These are phyloP conservation scores for Fusarium circinatum DNA, from an alignment of 2,329 filamentous ascomycete genomes.

Conservation along the genomic window DNA sequence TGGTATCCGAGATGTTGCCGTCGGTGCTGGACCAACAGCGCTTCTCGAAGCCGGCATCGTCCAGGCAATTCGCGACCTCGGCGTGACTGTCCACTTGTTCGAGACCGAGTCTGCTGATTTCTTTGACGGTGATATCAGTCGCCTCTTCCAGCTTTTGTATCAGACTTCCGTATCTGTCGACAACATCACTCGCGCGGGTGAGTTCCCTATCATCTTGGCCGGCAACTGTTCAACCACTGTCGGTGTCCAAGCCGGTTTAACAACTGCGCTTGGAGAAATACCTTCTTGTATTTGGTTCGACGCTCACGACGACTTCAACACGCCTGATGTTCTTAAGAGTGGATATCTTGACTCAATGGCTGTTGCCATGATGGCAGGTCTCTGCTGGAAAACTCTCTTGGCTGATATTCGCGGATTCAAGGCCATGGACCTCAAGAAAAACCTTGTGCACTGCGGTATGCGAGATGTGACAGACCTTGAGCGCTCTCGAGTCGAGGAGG, in stretches of 20 bases:
- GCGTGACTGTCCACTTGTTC: neutral
- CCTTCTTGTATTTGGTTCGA: constrained; percentile 55
- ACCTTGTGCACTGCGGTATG: constrained; percentile 4
- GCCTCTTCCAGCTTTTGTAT: constrained; percentile 2
- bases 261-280: constrained; percentile 14
- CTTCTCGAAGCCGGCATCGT: constrained; percentile 1
- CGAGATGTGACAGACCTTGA: constrained; percentile 10
- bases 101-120: neutral
- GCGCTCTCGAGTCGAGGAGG: constrained; percentile 37
- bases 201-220: constrained; percentile 3
- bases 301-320: constrained; percentile 54
- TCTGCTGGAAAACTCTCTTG: constrained; percentile 40
- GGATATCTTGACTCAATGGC: constrained; percentile 45
- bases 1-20: neutral
- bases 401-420: constrained; percentile 35
- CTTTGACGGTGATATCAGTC: constrained; percentile 8
- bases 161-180: neutral
- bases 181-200: neutral
- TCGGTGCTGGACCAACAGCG: neutral
- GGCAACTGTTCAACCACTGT: constrained; percentile 8
- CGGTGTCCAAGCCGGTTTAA: constrained; percentile 46
- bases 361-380: constrained; percentile 41
- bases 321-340: constrained; percentile 39
- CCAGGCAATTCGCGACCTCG: neutral
- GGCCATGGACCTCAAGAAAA: constrained; percentile 12